Conservation (phyloP, 2,329 filamentous ascomycete species). For the Aspergillaceae sp. region DNA sequence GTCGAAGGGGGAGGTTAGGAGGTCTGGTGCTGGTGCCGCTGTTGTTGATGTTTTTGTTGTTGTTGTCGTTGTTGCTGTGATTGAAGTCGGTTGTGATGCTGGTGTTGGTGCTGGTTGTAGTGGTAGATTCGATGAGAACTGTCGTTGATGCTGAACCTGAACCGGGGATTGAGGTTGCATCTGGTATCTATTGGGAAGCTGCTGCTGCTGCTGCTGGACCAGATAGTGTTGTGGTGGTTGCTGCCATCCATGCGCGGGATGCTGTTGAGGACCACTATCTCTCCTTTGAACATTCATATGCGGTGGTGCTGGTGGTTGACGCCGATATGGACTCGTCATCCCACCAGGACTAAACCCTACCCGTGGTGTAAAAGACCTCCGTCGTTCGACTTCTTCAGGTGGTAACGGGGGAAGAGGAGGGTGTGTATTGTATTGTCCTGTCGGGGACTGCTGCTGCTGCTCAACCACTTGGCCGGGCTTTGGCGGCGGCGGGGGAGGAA, state of each 20-base stretch:
- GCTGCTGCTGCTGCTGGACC: constrained; percentile 16
- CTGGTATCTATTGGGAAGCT: constrained; percentile 14
- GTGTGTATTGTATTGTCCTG: constrained; percentile 22
- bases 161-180: constrained; percentile 24
- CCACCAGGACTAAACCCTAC: constrained; percentile 8
- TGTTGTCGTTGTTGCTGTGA: constrained; percentile 11
- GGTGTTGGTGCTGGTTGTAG: too few relatives aligned
- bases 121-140: background rate
- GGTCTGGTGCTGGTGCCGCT: constrained; percentile 39
- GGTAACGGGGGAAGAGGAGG: constrained; percentile 33
- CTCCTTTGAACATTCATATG: background rate
- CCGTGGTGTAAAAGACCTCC: constrained; percentile 8
- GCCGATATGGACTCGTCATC: constrained; percentile 5
- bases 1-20: constrained; percentile 56
- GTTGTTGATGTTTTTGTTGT: constrained; percentile 10
- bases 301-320: constrained; percentile 7
- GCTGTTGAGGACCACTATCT: constrained; percentile 5
- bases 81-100: background rate
- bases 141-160: background rate
- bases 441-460: constrained; percentile 9
- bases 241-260: constrained; percentile 8
- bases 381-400: constrained; percentile 20
- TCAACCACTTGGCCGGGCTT: constrained; percentile 23
- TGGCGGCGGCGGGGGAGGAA: constrained; percentile 30
- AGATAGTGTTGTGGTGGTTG: constrained; percentile 10